Conservation (phyloP, 2,329 filamentous ascomycete genomes). For the Fonsecaea monophora region DNA sequence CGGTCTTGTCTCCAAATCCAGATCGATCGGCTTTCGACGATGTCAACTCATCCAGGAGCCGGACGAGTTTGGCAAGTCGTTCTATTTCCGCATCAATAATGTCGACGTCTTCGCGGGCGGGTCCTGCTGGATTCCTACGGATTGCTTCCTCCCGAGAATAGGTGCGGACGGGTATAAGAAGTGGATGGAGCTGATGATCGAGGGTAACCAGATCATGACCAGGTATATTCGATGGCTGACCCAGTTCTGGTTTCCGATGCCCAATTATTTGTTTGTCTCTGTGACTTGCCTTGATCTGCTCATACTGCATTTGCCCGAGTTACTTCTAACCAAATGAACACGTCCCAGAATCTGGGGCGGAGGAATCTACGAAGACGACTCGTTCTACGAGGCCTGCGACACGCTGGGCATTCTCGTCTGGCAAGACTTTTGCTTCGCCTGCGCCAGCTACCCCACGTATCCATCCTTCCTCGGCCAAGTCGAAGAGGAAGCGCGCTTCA, state of each 20-base stretch:
- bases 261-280: neutral
- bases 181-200: conserved; percentile 66
- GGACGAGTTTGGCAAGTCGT: conserved; percentile 64
- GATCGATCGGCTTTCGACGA: conserved; percentile 61
- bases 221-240: conserved; percentile 10
- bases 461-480: conserved; percentile 68
- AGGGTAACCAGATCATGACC: conserved; percentile 69
- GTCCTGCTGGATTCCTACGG: conserved; percentile 71
- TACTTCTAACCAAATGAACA: neutral
- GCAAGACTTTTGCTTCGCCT: conserved; percentile 87
- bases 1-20: conserved; percentile 54
- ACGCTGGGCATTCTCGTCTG: conserved; percentile 81
- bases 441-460: conserved; percentile 74
- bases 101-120: conserved; percentile 71
- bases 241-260: neutral
- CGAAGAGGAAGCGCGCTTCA: conserved; percentile 68
- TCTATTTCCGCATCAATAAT: conserved; percentile 70
- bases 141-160: conserved; percentile 65
- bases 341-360: conserved; percentile 69
- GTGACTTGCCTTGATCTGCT: no score
- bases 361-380: conserved; percentile 77
- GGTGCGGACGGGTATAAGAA: conserved; percentile 60
- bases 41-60: conserved; percentile 52
- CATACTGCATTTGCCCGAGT: neutral
- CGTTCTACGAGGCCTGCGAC: conserved; percentile 78